Conservation (phyloP, 352 stramenopile species). For the Nothophytophthora sp. region DNA sequence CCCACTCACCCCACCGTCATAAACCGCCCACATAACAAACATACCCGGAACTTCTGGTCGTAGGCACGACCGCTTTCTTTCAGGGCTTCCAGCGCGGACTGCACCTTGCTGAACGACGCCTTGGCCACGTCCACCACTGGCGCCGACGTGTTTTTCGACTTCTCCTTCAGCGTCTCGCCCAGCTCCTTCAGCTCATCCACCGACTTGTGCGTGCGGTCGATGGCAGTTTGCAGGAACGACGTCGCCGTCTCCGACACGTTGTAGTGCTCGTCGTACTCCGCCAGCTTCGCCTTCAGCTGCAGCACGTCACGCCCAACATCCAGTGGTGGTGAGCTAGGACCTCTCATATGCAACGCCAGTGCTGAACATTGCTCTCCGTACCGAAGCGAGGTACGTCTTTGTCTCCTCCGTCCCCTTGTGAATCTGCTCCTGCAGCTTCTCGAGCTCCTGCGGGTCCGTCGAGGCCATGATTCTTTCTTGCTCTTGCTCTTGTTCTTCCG, state of each 20-base stretch:
- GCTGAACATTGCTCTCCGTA: constrained; percentile 5
- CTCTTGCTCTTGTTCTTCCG: background rate
- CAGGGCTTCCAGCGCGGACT: constrained; percentile 50
- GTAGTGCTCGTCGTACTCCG: constrained; percentile 73
- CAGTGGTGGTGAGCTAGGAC: too few relatives aligned
- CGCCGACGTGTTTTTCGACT: constrained; percentile 48
- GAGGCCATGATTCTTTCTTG: constrained; percentile 11
- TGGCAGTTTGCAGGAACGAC: constrained; percentile 61
- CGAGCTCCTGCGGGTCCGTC: constrained; percentile 36
- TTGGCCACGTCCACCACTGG: constrained; percentile 53
- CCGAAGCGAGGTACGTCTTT: constrained; percentile 67
- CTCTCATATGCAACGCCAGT: too few relatives aligned
- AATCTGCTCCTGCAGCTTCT: constrained; percentile 74
- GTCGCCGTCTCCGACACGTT: constrained; percentile 71
- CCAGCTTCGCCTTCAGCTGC: constrained; percentile 47
- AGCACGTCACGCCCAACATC: background rate
- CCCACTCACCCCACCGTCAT: background rate
- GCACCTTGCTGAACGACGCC: constrained; percentile 54
- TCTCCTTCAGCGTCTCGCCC: constrained; percentile 53
- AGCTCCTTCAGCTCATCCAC: constrained; percentile 74
- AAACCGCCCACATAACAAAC: background rate
- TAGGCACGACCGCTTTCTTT: constrained; percentile 68
- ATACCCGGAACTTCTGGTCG: constrained; percentile 61
- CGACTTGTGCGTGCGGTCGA: constrained; percentile 69
- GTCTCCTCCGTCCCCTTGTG: constrained; percentile 69